Base-by-base conservation (phyloP, 305 asterid species). In the Fraxinus sp. region DNA sequence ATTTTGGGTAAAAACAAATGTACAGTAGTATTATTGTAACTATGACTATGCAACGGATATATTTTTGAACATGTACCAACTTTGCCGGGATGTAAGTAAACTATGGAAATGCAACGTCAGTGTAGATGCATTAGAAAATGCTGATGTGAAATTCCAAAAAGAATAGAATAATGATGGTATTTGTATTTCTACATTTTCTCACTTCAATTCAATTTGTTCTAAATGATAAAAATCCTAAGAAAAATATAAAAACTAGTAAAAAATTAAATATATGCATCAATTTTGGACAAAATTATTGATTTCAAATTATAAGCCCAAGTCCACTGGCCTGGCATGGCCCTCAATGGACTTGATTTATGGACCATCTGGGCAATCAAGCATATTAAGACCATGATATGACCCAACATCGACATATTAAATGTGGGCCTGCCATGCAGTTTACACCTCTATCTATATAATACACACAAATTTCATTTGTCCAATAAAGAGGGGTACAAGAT, bases 401-500 rank as follows among this genome's bases (percentile, higher is more conserved):
- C 73, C 73, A 64, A 64, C 73, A 64, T 64, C 33, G 35, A 64
- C 6, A 22, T 33, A 64, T 8, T 26, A 64, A 22, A 24, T 22
- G 7, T 22, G 33, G 73, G 16, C 16, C 33, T 64, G 32, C 16
- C 73, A 7, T 22, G 73, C 35, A 64, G 33, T 64, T 24, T 8
- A 64, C 73, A 64, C 35, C 73, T 62, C 71, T 62, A 62, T 62
- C 30, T 7, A 62, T 49, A 16, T 49, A 14, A 55, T 55, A 55
- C 66, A 55, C 66, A 41, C 52, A 41, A 41, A 41, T 41, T 41
- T 41, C 52, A 41, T 41, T 41, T 41, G 52, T 41, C 52, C 66
- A 55, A 5, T 18, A 18, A 73, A 85, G 77, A 86, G 80, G 85
- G 81, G 79, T 79, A 80, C 14, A 83, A 68, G 24, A 81, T 71